Base-by-base conservation (phyloP, 495 filamentous ascomycete genomes). In the Hyaloscypha bicolor region DNA sequence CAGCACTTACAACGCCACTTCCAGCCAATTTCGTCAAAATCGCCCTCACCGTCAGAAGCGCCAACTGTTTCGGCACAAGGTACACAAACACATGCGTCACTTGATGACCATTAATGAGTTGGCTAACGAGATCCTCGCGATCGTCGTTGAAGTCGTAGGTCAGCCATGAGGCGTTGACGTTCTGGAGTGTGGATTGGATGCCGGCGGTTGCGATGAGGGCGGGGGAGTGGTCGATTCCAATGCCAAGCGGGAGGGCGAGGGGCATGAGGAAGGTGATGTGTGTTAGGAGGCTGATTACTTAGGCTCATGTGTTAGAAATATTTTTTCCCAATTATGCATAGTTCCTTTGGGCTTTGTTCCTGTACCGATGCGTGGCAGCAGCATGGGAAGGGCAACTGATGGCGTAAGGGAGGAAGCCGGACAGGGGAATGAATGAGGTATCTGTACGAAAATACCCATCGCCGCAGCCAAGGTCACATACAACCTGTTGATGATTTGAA, bases 41-140 rank as follows among this genome's bases (percentile, higher is more conserved):
- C 32, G n/a, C 5, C 48, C 59, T 14, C 19, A 67, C 57, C n/a
- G 58, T 62, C n/a, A 3, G n/a, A 21, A 67, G 25, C 9, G 58
- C 65, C 59, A 67, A 22, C 51, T 67, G 65, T 45, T 67, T 62
- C 22, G 65, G 65, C 48, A 61, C 45, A 8, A 67, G 59, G 52
- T 67, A 67, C 19, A 67, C 37, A 37, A 67, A 67, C 21, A 67
- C 51, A 58, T 67, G 65, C 14, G 65, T 67, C 21, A 62, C 59
- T 2, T 53, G 45, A 30, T 53, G 31, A 4, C 8, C 4, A 22
- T n/a, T 21, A 29, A 62, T 22, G 22, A 67, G 35, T 22, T 62
- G 45, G 31, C 30, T 31, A 2, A 62, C 31, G 25, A 67, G 45
- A 48, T 67, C 59, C 6, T 67, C 51, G 2, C 51, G 21, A 30